Evolutionary conservation across 805 yeast species (phyloP), one percentile per base, ranked within the genome.

Genomic region (Pichia rugopelliculosa): DNA sequence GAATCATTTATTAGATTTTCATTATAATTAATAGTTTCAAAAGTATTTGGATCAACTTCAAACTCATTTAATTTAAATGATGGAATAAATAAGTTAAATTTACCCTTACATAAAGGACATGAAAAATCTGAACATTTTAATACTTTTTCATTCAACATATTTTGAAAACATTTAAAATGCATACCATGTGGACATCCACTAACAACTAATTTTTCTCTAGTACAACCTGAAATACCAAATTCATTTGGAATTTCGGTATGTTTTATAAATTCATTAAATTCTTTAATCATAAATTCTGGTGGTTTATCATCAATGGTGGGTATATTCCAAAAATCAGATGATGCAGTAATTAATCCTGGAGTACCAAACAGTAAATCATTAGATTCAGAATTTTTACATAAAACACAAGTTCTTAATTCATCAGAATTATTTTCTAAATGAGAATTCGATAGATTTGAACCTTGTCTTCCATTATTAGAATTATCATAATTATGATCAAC

Each of bases 371-470:
- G 51, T 30, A 75, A 75, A 15, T 70, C 64, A 12, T 54, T 44
- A 21, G 69, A 67, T 41, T 74, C 77, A 1, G 72, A 67, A 48
- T 76, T 78, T 52, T 80, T 84, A 62, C 88, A 82, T 21, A 79
- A 54, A 3, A 82, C 79, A 65, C 87, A 82, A 1, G 61, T 59
- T 48, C 77, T 50, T 6, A 36, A 4, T 27, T 59, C 60, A 24
- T 24, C 36, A 46, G 48, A 20, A 25, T 27, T 18, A 62, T 7
- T 30, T 30, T 30, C 34, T 30, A 30, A n/a, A 30, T 30, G 34
- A 15, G 34, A 30, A 30, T 6, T n/a, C 8, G 42, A 12, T 12
- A 42, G 44, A 7, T 52, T 52, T 17, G 44, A 34, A 17, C 17
- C 15, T 12, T 55, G 47, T 30, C 52, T 52, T 10, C 20, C 30